Conservation (phyloP, 2,329 filamentous ascomycete species). For the Pyricularia grisea region DNA sequence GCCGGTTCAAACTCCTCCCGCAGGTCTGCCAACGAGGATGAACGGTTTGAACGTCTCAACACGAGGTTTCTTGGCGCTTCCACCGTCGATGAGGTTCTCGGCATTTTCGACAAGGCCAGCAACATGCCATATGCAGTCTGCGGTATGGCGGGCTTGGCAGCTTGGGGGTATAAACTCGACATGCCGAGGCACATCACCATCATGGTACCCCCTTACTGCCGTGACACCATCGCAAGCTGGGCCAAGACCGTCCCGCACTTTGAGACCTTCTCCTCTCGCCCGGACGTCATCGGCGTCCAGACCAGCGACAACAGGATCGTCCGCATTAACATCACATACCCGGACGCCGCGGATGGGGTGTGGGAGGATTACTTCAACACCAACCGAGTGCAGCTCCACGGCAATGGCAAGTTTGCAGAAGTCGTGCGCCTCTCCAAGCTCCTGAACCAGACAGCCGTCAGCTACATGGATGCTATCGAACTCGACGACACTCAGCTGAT, state of each 20-base stretch:
- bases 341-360: slow-evolving; percentile 12
- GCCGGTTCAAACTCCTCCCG: no score
- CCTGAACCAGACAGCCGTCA: slow-evolving; percentile 22
- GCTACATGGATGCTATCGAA: slow-evolving; percentile 14
- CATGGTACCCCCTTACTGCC: slow-evolving; percentile 26
- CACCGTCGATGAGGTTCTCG: slow-evolving; percentile 26
- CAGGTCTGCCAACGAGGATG: not conserved
- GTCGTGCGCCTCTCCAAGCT: slow-evolving; percentile 25
- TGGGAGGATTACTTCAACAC: slow-evolving; percentile 20
- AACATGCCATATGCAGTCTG: slow-evolving; percentile 37
- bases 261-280: slow-evolving; percentile 16
- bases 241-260: slow-evolving; percentile 23
- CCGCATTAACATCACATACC: slow-evolving; percentile 26
- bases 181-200: slow-evolving; percentile 26
- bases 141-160: slow-evolving; percentile 33
- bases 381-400: slow-evolving; percentile 6
- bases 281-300: slow-evolving; percentile 33
- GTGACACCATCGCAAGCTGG: slow-evolving; percentile 30
- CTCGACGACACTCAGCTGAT: not conserved
- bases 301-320: slow-evolving; percentile 21
- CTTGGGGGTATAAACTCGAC: slow-evolving; percentile 28
- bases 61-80: not conserved
- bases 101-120: slow-evolving; percentile 27
- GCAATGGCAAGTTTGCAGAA: not conserved
- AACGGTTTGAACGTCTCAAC: not conserved